These are phyloP conservation scores for Penicillium sp. DNA, from an alignment of 2,329 filamentous ascomycete species.

Conservation along the genomic window DNA sequence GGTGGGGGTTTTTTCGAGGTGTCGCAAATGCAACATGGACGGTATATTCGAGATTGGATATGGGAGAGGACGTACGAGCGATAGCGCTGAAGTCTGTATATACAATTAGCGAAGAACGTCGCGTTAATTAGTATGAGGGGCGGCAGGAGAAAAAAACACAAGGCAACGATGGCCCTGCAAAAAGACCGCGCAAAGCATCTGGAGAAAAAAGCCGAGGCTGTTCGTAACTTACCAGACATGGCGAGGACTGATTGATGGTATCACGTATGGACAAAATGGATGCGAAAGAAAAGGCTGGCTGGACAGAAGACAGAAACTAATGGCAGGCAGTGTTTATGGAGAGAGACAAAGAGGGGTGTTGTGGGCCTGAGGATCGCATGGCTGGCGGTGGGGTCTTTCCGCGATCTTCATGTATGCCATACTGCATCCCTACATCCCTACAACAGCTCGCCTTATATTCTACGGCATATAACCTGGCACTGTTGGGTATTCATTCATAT, in stretches of 20 bases:
- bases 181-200: not conserved
- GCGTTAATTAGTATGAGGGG: not conserved
- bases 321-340: not conserved
- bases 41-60: not conserved
- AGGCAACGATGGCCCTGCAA: not conserved
- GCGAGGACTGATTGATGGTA: not conserved
- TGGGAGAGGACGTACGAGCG: constrained; percentile 10
- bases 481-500: not conserved
- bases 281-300: not conserved
- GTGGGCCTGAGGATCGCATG: constrained; percentile 8
- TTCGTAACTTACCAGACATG: constrained; percentile 7
- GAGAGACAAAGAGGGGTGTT: constrained; percentile 6
- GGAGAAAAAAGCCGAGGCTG: not conserved
- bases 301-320: not conserved
- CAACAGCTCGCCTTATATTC: no score
- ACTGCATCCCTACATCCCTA: no score
- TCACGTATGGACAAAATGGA: constrained; percentile 1
- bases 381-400: constrained; percentile 1
- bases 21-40: constrained; percentile 1
- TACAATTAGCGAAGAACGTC: not conserved
- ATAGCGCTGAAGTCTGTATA: constrained; percentile 11
- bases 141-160: not conserved
- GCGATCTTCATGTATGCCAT: not conserved
- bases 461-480: not conserved
- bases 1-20: not conserved